Conservation (phyloP, 345 rosid genomes). For the Arabidopsis thaliana region TAIR10.1 NC_003075.7:6315001-6315500, state of each 20-base stretch:
- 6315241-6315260: conserved; percentile 80
- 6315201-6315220: conserved; percentile 68
- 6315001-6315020: conserved; percentile 5
- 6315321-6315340: not conserved
- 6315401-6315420: conserved; percentile 57
- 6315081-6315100: conserved; percentile 63
- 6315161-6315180: conserved; percentile 41
- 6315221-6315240: conserved; percentile 85
- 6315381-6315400: conserved; percentile 35
- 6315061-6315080: conserved; percentile 85
- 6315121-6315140: conserved; percentile 55
- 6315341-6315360: not conserved
- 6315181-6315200: conserved; percentile 45
- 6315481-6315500: conserved; percentile 95
- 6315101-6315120: conserved; percentile 56
- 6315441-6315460: conserved; percentile 85
- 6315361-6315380: conserved; percentile 31
- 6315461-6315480: conserved; percentile 96
- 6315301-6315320: conserved; percentile 14
- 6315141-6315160: conserved; percentile 48
- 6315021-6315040: conserved; percentile 61
- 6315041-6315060: conserved; percentile 92
- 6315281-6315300: conserved; percentile 73
- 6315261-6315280: conserved; percentile 87
- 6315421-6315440: conserved; percentile 93